Evolutionary conservation across 2,329 filamentous ascomycete species (phyloP).

Genomic region (Aspergillus viridinutans): DNA sequence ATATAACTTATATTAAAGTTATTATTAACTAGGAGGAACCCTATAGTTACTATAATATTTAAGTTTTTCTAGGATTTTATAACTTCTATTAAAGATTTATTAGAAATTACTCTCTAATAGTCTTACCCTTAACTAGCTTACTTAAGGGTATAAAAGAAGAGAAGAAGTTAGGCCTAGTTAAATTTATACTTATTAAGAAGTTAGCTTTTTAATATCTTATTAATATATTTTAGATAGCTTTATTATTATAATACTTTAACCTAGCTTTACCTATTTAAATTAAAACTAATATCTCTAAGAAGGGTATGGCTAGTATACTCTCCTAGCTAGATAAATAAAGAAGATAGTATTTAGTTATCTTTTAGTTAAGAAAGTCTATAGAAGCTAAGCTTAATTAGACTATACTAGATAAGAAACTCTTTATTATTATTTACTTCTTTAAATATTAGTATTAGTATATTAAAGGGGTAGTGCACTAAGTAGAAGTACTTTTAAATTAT

Average conservation of each 20-base stretch:
- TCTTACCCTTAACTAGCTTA: neutral
- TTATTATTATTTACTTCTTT: too few species aligned
- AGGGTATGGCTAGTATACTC: neutral
- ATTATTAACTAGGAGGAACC: too few species aligned
- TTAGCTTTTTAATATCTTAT: neutral
- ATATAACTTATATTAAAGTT: too few species aligned
- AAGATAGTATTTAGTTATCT: too few species aligned
- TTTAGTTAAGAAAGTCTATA: too few species aligned
- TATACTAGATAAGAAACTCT: too few species aligned
- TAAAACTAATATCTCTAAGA: neutral
- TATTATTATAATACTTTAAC: neutral
- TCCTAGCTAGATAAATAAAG: neutral
- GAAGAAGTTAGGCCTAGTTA: neutral
- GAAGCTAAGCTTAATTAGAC: too few species aligned
- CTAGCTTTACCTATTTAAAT: neutral
- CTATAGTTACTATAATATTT: too few species aligned
- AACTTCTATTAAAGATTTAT: neutral
- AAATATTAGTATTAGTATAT: too few species aligned
- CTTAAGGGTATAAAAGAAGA: neutral
- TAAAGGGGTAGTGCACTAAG: too few species aligned
- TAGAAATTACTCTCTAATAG: neutral
- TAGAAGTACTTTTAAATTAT: too few species aligned
- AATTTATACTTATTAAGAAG: neutral
- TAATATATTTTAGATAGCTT: neutral
- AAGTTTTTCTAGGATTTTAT: too few species aligned